Percentiles rank a stretch among this genome's conserved stretches.
These are phyloP conservation scores for Phaffomyces opuntiae DNA, from an alignment of 805 yeast genomes.

Conservation along the genomic window DNA sequence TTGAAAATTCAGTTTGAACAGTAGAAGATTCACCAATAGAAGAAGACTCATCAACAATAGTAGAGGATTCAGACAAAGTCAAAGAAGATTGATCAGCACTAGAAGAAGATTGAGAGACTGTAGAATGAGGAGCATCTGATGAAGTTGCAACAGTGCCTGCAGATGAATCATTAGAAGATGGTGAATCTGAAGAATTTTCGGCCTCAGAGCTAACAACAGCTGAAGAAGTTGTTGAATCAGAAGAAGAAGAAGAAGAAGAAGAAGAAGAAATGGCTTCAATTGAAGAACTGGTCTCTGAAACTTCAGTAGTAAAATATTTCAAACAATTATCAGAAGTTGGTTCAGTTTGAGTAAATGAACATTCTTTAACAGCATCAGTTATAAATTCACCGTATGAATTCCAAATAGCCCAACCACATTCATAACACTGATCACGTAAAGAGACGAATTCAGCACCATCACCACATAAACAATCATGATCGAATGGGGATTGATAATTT, in stretches of 20 bases:
- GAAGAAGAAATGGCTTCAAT: neutral
- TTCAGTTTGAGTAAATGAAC: slow-evolving; percentile 5
- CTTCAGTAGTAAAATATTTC: neutral
- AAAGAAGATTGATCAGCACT: no score
- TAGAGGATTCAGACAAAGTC: no score
- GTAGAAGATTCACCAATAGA: no score
- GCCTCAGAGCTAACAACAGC: neutral
- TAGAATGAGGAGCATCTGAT: no score
- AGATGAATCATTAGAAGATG: no score
- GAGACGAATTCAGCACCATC: slow-evolving; percentile 1
- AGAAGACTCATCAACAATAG: no score
- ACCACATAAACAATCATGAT: slow-evolving; percentile 7
- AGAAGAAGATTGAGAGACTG: no score
- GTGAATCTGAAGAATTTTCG: no score
- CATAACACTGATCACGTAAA: neutral
- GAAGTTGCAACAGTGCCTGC: no score
- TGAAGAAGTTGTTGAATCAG: neutral
- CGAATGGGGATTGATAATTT: slow-evolving; percentile 4
- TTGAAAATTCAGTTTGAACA: no score
- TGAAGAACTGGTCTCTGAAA: neutral
- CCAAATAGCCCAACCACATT: slow-evolving; percentile 10
- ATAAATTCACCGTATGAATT: slow-evolving; percentile 2
- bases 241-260: neutral
- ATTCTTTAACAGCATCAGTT: slow-evolving; percentile 2
- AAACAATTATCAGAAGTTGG: slow-evolving; percentile 5